These are phyloP conservation scores for Lentinula aciculospora DNA, from an alignment of 768 basidiomycete species.

Conservation along the genomic window DNA sequence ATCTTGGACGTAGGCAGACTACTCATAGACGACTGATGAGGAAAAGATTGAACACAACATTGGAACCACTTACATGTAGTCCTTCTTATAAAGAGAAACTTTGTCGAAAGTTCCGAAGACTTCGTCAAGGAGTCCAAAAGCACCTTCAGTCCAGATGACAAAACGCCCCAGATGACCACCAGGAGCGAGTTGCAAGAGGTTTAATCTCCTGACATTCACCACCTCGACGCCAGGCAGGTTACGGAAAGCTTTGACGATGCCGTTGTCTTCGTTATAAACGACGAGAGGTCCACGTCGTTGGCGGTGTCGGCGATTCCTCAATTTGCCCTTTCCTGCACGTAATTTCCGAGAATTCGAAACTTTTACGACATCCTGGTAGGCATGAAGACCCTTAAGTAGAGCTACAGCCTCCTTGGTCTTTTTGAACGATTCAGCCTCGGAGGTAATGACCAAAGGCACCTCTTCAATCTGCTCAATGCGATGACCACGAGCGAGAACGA, in stretches of 20 bases:
- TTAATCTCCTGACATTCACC: conserved; percentile 88
- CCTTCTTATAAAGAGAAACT: conserved; percentile 81
- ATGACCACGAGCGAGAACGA: conserved; percentile 98
- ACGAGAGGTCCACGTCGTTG: conserved; percentile 97
- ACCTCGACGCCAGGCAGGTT: conserved; percentile 98
- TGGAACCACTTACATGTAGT: conserved; percentile 60
- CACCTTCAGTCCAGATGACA: conserved; percentile 97
- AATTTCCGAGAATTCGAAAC: conserved; percentile 97
- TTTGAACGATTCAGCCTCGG: conserved; percentile 75
- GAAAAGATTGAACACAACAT: not conserved
- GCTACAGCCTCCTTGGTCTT: conserved; percentile 98
- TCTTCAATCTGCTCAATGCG: conserved; percentile 96
- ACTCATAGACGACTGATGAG: not conserved
- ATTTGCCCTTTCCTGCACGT: conserved; percentile 95
- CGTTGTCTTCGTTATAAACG: conserved; percentile 96
- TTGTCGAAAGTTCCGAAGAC: conserved; percentile 95
- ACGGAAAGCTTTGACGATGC: conserved; percentile 97
- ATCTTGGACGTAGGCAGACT: conserved; percentile 97
- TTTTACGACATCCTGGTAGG: conserved; percentile 91
- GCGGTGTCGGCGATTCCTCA: conserved; percentile 94
- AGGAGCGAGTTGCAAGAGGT: conserved; percentile 98
- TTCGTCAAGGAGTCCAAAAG: conserved; percentile 88
- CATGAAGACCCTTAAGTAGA: conserved; percentile 85
- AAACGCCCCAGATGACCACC: conserved; percentile 99
- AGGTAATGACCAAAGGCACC: conserved; percentile 87